Percentiles rank a stretch among this genome's conserved stretches.
Conservation (phyloP, 2,329 filamentous ascomycete genomes). For the Thielaviopsis cerberus region DNA sequence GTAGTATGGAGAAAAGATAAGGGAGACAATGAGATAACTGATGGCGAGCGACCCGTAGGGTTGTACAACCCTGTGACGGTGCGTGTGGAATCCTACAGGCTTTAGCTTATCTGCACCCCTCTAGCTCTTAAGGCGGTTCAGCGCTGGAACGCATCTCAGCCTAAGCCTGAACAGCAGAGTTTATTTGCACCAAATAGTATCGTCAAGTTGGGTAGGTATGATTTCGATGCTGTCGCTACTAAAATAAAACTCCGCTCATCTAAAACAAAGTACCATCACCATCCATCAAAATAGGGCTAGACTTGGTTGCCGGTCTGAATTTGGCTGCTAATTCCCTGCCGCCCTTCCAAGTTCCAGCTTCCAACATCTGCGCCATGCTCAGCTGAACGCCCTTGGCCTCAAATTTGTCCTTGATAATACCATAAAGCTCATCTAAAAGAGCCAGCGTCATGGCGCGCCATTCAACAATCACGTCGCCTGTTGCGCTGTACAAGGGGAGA, state of each 20-base stretch:
- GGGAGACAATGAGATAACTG: not conserved
- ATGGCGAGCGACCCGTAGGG: not conserved
- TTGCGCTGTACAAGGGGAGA: constrained; percentile 32
- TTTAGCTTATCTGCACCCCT: not conserved
- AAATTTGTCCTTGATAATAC: constrained; percentile 22
- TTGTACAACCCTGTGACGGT: not conserved
- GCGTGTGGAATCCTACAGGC: not conserved
- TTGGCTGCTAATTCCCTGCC: constrained; percentile 67
- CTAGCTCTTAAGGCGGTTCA: not conserved
- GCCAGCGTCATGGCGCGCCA: constrained; percentile 42
- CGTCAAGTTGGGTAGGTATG: not conserved
- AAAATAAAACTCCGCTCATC: not conserved
- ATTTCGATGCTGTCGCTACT: not conserved
- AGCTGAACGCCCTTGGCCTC: constrained; percentile 20
- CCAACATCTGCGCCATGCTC: constrained; percentile 31
- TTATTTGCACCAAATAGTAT: not conserved
- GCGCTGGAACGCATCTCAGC: not conserved
- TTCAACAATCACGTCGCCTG: constrained; percentile 40
- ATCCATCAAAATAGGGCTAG: constrained; percentile 65
- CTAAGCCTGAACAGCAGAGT: not conserved
- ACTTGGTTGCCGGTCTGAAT: constrained; percentile 58
- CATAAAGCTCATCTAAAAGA: constrained; percentile 32
- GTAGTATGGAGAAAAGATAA: not conserved
- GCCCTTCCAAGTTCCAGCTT: constrained; percentile 41
- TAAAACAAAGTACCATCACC: constrained; percentile 71